phyloP scores from a whole-genome alignment of 257 asterid genomes.

The Eustoma russellianum region DNA sequence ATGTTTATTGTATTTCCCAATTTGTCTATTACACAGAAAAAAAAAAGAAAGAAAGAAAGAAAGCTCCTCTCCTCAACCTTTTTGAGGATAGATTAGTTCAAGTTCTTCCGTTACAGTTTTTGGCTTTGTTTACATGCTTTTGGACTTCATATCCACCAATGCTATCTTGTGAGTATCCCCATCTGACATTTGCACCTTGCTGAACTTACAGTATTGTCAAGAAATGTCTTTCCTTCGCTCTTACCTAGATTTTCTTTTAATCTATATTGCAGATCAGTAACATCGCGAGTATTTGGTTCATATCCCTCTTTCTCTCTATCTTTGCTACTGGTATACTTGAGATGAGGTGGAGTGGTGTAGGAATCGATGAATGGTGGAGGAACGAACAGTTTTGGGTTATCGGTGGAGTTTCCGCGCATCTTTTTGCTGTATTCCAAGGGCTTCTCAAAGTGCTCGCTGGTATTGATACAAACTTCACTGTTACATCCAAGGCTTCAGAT shows the following conservation, averaged over 20 bases:
- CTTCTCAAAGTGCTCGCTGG: conserved; percentile 96
- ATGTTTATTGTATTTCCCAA: no score
- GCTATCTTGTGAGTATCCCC: not conserved
- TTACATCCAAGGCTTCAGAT: conserved; percentile 87
- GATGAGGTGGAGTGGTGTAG: conserved; percentile 98
- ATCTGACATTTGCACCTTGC: conserved; percentile 1
- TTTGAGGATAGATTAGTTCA: no score
- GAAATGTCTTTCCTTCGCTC: no score
- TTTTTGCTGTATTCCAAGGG: conserved; percentile 91
- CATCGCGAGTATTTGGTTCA: conserved; percentile 89
- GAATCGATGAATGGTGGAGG: conserved; percentile 99
- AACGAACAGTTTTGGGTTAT: conserved; percentile 99
- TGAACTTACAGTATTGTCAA: not conserved
- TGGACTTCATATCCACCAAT: no score
- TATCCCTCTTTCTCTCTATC: conserved; percentile 88
- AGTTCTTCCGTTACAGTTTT: no score
- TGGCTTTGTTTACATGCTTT: not conserved
- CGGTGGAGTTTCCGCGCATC: conserved; percentile 92
- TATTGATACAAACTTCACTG: conserved; percentile 92
- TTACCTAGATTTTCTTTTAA: not conserved
- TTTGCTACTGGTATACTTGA: conserved; percentile 95
- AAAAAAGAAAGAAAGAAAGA: no score
- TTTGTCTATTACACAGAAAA: no score
- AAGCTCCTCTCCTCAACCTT: no score
- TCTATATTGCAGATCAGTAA: conserved; percentile 68